Evolutionary conservation across 1,284 basidiomycete genomes (phyloP).

Genomic region (Ceratobasidium sp.): DNA sequence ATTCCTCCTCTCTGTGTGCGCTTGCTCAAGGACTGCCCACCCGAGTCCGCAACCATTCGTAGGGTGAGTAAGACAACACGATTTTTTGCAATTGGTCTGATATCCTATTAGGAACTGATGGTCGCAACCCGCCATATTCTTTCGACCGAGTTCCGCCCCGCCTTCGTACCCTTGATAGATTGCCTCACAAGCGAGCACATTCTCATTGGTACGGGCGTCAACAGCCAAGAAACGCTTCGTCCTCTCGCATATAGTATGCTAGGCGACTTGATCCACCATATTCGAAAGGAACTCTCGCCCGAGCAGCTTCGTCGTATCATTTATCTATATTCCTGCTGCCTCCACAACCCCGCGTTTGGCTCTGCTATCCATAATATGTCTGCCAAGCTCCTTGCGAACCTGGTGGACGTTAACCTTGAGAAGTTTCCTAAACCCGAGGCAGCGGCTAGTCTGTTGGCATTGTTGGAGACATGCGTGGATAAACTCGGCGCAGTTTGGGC

Average conservation of each 20-base stretch:
- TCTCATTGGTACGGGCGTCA: conserved; percentile 86
- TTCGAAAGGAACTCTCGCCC: conserved; percentile 85
- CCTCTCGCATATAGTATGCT: conserved; percentile 89
- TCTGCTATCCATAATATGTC: conserved; percentile 91
- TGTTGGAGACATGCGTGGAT: conserved; percentile 89
- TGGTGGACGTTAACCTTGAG: conserved; percentile 84
- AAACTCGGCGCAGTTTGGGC: conserved; percentile 84
- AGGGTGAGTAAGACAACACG: conserved; percentile 65
- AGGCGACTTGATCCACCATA: conserved; percentile 94
- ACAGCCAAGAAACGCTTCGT: conserved; percentile 87
- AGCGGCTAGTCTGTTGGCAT: conserved; percentile 74
- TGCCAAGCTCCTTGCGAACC: conserved; percentile 92
- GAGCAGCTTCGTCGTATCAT: conserved; percentile 86
- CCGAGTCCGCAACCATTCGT: conserved; percentile 84
- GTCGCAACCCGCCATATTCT: conserved; percentile 94
- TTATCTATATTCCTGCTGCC: conserved; percentile 86
- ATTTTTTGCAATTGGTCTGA: background rate
- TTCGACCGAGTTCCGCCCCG: conserved; percentile 82
- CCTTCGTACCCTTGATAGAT: conserved; percentile 88
- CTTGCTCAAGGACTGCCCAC: conserved; percentile 93
- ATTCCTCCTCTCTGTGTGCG: conserved; percentile 87
- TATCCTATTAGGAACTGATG: conserved; percentile 80
- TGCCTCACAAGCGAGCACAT: conserved; percentile 93
- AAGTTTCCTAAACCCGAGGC: conserved; percentile 81
- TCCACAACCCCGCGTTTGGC: conserved; percentile 90